Percentiles rank a stretch among this genome's conserved stretches.
These are phyloP conservation scores for Penicillium griseofulvum DNA, from an alignment of 2,329 filamentous ascomycete genomes.

Conservation along the genomic window DNA sequence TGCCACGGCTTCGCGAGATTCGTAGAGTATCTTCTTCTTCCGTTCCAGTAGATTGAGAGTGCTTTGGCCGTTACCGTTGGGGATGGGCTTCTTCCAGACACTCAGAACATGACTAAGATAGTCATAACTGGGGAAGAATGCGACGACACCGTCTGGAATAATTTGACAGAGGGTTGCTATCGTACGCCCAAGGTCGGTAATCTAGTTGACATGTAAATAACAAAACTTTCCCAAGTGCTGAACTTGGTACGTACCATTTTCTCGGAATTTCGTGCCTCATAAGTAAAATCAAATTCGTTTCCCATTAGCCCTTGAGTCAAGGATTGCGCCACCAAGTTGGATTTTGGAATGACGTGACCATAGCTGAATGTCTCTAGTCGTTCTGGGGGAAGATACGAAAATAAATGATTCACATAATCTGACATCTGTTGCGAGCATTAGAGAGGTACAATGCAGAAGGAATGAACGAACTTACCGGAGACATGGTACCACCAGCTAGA, in stretches of 20 bases:
- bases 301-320: slow-evolving; percentile 54
- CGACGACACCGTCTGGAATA: slow-evolving; percentile 84
- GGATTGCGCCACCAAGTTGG: slow-evolving; percentile 76
- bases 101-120: slow-evolving; percentile 75
- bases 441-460: slow-evolving; percentile 1
- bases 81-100: slow-evolving; percentile 55
- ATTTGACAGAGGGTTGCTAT: slow-evolving; percentile 68
- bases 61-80: slow-evolving; percentile 27
- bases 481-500: slow-evolving; percentile 94
- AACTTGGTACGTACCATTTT: slow-evolving; percentile 51
- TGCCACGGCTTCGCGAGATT: slow-evolving; percentile 45
- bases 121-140: slow-evolving; percentile 93
- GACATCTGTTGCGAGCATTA: slow-evolving; percentile 57
- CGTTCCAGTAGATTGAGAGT: slow-evolving; percentile 32
- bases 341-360: slow-evolving; percentile 84
- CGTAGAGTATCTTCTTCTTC: slow-evolving; percentile 52
- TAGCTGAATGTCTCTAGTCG: slow-evolving; percentile 82
- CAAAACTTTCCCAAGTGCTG: background rate
- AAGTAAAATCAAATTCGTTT: slow-evolving; percentile 79
- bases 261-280: slow-evolving; percentile 68
- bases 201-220: slow-evolving; percentile 34
- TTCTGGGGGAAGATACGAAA: slow-evolving; percentile 65
- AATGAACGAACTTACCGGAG: slow-evolving; percentile 55
- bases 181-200: slow-evolving; percentile 70
- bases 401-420: slow-evolving; percentile 83